Percentiles rank a stretch among this genome's conserved stretches.
phyloP scores from a whole-genome alignment of 225 moss, liverwort and hornwort genomes.

The Marchantia polymorpha region DNA sequence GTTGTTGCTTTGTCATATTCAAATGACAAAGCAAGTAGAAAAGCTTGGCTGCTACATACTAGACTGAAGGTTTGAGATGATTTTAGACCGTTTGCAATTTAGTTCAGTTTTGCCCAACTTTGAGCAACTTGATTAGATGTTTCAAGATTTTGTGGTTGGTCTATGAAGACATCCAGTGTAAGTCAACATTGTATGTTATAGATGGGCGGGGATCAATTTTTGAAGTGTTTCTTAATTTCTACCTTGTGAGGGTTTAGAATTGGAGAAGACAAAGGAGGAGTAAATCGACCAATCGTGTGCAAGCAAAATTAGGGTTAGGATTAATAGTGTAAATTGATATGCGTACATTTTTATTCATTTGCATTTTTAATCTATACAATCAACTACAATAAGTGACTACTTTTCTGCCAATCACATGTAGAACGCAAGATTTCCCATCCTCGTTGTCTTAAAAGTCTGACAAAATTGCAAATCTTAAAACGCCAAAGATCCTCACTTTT shows the following conservation, averaged over 20 bases:
- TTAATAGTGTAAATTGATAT: slow-evolving; percentile 85
- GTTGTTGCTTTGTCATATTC: background rate
- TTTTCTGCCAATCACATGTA: slow-evolving; percentile 97
- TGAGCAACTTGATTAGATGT: slow-evolving; percentile 1
- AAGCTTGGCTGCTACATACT: background rate
- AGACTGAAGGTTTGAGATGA: slow-evolving; percentile 3
- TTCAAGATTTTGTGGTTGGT: slow-evolving; percentile 3
- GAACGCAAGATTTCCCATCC: slow-evolving; percentile 95
- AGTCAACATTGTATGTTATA: background rate
- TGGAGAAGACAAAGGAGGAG: slow-evolving; percentile 3
- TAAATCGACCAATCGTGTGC: background rate
- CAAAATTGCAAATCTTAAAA: background rate
- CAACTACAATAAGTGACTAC: slow-evolving; percentile 89
- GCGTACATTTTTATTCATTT: slow-evolving; percentile 69
- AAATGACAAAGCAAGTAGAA: slow-evolving; percentile 9
- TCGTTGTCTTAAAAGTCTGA: background rate
- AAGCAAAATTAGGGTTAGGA: slow-evolving; percentile 70
- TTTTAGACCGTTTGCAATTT: slow-evolving; percentile 3
- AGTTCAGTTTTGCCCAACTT: background rate
- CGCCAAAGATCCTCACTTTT: background rate
- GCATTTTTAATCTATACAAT: slow-evolving; percentile 87
- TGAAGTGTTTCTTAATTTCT: background rate
- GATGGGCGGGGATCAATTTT: background rate
- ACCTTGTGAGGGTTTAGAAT: background rate
- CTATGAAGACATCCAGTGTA: background rate